Evolutionary conservation across 2,329 filamentous ascomycete genomes (phyloP).

Genomic region (Fusarium sp.): DNA sequence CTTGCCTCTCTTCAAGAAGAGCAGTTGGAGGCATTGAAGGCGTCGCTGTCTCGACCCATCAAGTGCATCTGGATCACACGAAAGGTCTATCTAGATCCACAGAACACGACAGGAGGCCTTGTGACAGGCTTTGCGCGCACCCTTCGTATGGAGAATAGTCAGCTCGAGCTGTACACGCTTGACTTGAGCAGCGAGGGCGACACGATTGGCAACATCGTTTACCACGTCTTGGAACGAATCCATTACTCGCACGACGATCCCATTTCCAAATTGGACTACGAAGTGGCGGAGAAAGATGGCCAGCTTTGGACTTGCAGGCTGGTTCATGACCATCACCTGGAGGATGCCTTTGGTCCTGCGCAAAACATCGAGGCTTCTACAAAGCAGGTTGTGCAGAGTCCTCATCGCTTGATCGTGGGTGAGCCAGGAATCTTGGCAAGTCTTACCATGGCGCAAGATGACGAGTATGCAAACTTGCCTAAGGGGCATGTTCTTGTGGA

Average conservation of each 20-base stretch:
- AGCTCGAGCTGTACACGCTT: constrained; percentile 42
- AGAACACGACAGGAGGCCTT: constrained; percentile 41
- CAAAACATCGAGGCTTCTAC: constrained; percentile 30
- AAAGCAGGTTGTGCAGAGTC: constrained; percentile 18
- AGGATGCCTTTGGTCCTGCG: constrained; percentile 42
- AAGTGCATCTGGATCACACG: constrained; percentile 44
- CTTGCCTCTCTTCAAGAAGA: constrained; percentile 33
- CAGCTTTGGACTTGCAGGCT: constrained; percentile 45
- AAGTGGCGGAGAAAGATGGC: constrained; percentile 43
- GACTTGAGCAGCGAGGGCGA: constrained; percentile 39
- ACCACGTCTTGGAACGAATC: constrained; percentile 35
- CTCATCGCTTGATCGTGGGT: constrained; percentile 35
- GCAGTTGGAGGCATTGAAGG: constrained; percentile 35
- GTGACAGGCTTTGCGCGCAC: constrained; percentile 45
- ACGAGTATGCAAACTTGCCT: constrained; percentile 3
- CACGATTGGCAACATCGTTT: constrained; percentile 22
- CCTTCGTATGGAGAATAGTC: constrained; percentile 38
- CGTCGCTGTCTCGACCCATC: constrained; percentile 33
- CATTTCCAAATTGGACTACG: constrained; percentile 43
- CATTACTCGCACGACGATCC: constrained; percentile 43
- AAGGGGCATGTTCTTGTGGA: constrained; percentile 40
- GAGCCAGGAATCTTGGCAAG: constrained; percentile 44
- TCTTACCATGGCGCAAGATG: constrained; percentile 38
- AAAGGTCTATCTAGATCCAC: constrained; percentile 42
- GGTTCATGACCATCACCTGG: constrained; percentile 33